Evolutionary conservation across 106 monocot genomes (phyloP).

Genomic region (Xerophyta viscosa): DNA sequence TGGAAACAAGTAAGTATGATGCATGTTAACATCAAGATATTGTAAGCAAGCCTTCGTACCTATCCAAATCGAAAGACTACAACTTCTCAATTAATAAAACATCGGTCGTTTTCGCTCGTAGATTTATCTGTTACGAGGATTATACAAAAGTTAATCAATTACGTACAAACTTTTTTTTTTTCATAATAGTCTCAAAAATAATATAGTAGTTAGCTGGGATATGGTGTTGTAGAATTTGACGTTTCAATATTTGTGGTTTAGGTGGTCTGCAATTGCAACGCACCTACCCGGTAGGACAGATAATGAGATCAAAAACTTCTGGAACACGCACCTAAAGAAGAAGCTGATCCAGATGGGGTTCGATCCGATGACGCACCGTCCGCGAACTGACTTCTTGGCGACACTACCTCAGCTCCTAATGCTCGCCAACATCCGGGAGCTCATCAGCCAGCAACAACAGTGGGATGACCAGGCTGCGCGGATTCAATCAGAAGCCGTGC

Average conservation of each 20-base stretch:
- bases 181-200: too few species aligned
- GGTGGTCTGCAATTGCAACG: conserved; percentile 87
- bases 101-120: too few species aligned
- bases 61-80: too few species aligned
- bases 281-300: conserved; percentile 84
- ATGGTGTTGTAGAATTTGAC: not conserved
- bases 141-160: too few species aligned
- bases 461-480: conserved; percentile 43
- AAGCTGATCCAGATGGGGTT: conserved; percentile 88
- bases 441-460: conserved; percentile 7
- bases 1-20: conserved; percentile 40
- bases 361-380: conserved; percentile 88
- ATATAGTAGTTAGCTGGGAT: too few species aligned
- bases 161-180: too few species aligned
- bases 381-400: conserved; percentile 72
- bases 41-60: too few species aligned
- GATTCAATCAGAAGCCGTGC: conserved; percentile 41
- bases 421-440: conserved; percentile 52
- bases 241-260: not conserved
- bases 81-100: too few species aligned
- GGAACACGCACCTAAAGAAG: conserved; percentile 96
- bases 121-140: too few species aligned
- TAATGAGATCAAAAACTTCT: conserved; percentile 95
- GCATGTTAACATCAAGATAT: too few species aligned
- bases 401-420: conserved; percentile 66